Percentiles rank a stretch among this genome's conserved stretches.
These are phyloP conservation scores for Neurospora crassa DNA, from an alignment of 2,329 filamentous ascomycete species.

Conservation along the genomic window DNA sequence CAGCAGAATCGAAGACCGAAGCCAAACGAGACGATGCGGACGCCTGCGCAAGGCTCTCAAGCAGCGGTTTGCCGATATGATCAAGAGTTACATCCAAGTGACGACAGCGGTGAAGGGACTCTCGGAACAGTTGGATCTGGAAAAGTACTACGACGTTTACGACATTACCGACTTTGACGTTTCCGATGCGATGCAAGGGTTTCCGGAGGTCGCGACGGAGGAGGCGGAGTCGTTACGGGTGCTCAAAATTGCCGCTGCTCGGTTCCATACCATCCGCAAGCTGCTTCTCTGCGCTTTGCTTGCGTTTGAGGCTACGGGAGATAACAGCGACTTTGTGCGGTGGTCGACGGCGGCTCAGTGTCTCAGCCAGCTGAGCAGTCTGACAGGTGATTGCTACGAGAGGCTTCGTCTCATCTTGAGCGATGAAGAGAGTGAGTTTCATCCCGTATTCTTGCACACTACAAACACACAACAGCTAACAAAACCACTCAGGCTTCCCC, in stretches of 20 bases:
- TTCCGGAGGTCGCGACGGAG: conserved; percentile 53
- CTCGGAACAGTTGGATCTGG: conserved; percentile 70
- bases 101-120: conserved; percentile 60
- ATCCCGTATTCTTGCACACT: conserved; percentile 5
- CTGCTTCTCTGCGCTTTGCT: conserved; percentile 83
- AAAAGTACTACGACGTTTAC: conserved; percentile 88
- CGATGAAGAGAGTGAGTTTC: conserved; percentile 66
- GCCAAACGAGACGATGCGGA: conserved; percentile 68
- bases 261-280: conserved; percentile 72
- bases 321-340: conserved; percentile 63
- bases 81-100: conserved; percentile 63
- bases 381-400: conserved; percentile 53
- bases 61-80: conserved; percentile 57
- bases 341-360: conserved; percentile 73
- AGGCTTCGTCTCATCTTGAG: conserved; percentile 60
- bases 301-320: conserved; percentile 73
- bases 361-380: conserved; percentile 54
- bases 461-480: conserved; percentile 9
- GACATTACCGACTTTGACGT: conserved; percentile 68
- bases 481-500: conserved; percentile 39
- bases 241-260: conserved; percentile 71
- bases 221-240: conserved; percentile 69
- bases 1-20: conserved; percentile 76
- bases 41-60: conserved; percentile 70
- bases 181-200: conserved; percentile 56